A percentile compares a stretch with the other conserved stretches of the same genome.
phyloP scores from a whole-genome alignment of 106 monocot species.

The Iris macrosiphon region DNA sequence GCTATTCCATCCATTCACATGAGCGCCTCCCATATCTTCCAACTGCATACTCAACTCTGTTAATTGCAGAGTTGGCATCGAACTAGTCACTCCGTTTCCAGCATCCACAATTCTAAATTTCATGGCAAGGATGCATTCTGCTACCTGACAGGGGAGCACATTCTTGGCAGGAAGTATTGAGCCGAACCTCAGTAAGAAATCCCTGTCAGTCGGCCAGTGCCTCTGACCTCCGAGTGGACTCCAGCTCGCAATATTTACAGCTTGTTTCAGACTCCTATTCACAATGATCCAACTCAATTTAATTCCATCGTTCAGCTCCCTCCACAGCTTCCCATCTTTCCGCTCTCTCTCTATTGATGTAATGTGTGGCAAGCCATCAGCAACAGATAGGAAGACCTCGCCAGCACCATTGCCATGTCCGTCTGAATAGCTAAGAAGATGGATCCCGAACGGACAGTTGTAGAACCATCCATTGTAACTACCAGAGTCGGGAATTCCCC shows the following conservation, averaged over 20 bases:
- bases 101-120: constrained; percentile 19
- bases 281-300: constrained; percentile 49
- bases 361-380: constrained; percentile 29
- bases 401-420: constrained; percentile 10
- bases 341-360: constrained; percentile 36
- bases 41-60: constrained; percentile 48
- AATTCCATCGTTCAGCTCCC: constrained; percentile 28
- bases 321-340: constrained; percentile 46
- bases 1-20: constrained; percentile 44
- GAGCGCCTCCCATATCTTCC: constrained; percentile 41
- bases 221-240: constrained; percentile 42
- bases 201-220: constrained; percentile 43
- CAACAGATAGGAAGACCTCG: constrained; percentile 19
- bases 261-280: constrained; percentile 34
- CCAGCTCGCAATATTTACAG: constrained; percentile 50
- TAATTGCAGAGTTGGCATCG: constrained; percentile 18
- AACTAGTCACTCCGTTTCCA: constrained; percentile 15
- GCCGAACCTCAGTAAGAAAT: constrained; percentile 36
- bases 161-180: constrained; percentile 43
- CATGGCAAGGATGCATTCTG: constrained; percentile 39
- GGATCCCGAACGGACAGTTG: constrained; percentile 39
- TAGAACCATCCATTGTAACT: constrained; percentile 38
- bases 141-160: constrained; percentile 44
- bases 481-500: constrained; percentile 38
- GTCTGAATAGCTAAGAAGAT: constrained; percentile 22